Percentiles rank a stretch among this genome's conserved stretches.
Evolutionary conservation across 768 basidiomycete genomes (phyloP).

Genomic region (Podaxis pistillaris): DNA sequence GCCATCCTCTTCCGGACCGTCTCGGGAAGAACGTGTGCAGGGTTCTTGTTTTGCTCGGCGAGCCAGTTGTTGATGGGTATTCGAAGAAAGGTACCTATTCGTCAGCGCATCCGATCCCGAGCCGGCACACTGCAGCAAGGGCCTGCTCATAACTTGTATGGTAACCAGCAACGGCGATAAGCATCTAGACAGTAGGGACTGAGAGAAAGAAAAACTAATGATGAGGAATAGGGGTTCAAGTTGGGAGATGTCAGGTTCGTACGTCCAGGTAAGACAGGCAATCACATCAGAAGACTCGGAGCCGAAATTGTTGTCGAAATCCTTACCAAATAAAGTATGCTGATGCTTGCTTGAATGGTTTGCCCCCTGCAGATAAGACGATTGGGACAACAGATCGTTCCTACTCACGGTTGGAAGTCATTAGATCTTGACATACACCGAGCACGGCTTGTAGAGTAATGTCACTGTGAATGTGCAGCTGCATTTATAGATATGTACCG

Average conservation of each 20-base stretch:
- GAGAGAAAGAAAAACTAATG: not conserved
- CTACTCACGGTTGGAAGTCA: too few relatives aligned
- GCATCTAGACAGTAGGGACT: not conserved
- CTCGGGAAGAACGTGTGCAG: not conserved
- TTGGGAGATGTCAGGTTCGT: too few relatives aligned
- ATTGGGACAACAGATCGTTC: too few relatives aligned
- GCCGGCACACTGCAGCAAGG: not conserved
- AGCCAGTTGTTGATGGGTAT: not conserved
- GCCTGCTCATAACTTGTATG: not conserved
- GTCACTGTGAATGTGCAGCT: not conserved
- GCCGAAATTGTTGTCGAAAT: too few relatives aligned
- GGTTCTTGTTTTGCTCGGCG: not conserved
- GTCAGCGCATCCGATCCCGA: not conserved
- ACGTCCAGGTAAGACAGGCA: too few relatives aligned
- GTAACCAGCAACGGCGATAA: not conserved
- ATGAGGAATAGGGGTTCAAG: too few relatives aligned
- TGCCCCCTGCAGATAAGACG: too few relatives aligned
- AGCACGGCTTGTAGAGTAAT: too few relatives aligned
- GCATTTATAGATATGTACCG: not conserved
- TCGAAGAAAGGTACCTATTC: not conserved
- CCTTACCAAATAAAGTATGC: too few relatives aligned
- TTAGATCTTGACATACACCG: too few relatives aligned
- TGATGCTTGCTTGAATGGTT: too few relatives aligned
- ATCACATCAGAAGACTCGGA: too few relatives aligned
- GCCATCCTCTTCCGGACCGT: not conserved